Evolutionary conservation across 179 eudicot genomes (phyloP).

Genomic region (Silene vulgaris): DNA sequence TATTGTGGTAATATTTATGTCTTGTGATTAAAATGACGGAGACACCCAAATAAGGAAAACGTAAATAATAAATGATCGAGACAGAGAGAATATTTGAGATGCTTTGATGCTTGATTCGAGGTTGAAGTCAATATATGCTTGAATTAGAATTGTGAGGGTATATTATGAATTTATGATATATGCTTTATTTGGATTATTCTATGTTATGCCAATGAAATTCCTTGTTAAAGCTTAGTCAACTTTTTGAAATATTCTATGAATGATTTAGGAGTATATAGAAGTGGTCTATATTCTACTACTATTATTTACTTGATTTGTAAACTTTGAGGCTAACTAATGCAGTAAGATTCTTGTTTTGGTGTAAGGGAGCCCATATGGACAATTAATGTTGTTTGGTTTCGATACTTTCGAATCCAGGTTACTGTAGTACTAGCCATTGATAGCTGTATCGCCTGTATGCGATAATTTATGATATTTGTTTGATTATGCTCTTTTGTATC

Average conservation of each 20-base stretch:
- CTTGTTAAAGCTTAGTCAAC: neutral
- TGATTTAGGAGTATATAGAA: neutral
- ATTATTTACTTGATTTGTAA: neutral
- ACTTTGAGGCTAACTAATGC: neutral
- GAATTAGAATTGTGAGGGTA: neutral
- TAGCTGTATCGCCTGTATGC: neutral
- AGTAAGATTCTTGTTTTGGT: neutral
- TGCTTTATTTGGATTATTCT: conserved; percentile 3
- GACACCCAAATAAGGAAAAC: neutral
- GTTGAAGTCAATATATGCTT: neutral
- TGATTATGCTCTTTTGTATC: neutral
- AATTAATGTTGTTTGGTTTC: neutral
- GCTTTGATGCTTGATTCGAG: neutral
- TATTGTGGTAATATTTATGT: neutral
- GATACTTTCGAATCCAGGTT: neutral
- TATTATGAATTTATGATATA: neutral
- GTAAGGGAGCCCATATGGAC: neutral
- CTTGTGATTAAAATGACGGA: neutral
- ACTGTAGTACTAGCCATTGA: no score
- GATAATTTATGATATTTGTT: neutral
- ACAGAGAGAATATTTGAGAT: neutral
- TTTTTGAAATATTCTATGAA: neutral
- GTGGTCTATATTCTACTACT: neutral
- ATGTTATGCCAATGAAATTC: neutral
- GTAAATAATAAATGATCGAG: neutral